phyloP scores from a whole-genome alignment of 108 stramenopile genomes.

The Nitzschia sp. region DNA sequence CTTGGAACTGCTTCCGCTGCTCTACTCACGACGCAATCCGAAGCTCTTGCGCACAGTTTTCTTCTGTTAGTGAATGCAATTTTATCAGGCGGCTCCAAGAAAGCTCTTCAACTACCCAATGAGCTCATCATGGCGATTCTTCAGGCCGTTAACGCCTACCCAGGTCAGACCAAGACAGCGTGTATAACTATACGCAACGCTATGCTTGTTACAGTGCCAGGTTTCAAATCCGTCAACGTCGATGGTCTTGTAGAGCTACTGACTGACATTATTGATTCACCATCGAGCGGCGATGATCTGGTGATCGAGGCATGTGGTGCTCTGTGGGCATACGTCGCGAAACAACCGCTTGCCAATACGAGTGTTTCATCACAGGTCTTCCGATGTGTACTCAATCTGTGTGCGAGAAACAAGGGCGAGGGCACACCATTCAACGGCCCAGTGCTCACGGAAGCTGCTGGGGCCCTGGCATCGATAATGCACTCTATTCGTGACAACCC shows the following conservation, averaged over 20 bases:
- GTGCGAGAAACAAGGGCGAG: constrained; percentile 17
- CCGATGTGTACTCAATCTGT: constrained; percentile 17
- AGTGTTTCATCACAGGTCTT: constrained; percentile 3
- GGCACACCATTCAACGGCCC: constrained; percentile 2
- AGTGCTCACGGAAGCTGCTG: constrained; percentile 26
- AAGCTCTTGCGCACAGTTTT: neutral
- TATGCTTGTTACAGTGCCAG: neutral
- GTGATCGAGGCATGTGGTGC: constrained; percentile 25
- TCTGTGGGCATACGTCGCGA: constrained; percentile 33
- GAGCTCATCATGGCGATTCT: constrained; percentile 19
- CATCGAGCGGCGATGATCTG: neutral
- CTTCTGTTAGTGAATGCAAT: constrained; percentile 14
- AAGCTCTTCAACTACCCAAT: constrained; percentile 3
- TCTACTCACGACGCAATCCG: neutral
- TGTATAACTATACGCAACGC: constrained; percentile 7
- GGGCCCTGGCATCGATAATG: constrained; percentile 28
- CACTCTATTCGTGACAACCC: constrained; percentile 19
- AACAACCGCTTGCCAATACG: constrained; percentile 5
- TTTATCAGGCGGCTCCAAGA: neutral
- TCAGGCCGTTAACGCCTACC: neutral
- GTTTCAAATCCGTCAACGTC: neutral
- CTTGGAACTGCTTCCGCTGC: constrained; percentile 12
- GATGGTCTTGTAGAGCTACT: constrained; percentile 9
- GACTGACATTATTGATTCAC: neutral
- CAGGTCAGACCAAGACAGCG: neutral